Conservation (phyloP, 345 rosid species). For the Sisymbrium altissimum region DNA sequence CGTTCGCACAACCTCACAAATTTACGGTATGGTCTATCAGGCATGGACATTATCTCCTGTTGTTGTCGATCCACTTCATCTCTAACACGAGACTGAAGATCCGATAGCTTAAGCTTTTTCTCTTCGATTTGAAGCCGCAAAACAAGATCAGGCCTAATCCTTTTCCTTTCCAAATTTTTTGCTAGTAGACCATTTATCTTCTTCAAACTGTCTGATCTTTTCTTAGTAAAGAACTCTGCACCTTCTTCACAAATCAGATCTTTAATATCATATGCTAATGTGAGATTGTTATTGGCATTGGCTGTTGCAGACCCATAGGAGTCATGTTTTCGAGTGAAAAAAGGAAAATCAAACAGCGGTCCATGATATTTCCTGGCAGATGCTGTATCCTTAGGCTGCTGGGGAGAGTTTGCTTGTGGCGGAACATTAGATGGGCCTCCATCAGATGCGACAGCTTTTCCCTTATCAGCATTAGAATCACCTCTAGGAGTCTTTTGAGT, state of each 20-base stretch:
- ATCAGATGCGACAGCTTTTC: constrained; percentile 75
- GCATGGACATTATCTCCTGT: constrained; percentile 98
- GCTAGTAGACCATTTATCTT: constrained; percentile 79
- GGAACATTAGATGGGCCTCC: constrained; percentile 65
- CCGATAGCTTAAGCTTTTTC: constrained; percentile 77
- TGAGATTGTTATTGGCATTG: constrained; percentile 73
- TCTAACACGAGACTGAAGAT: constrained; percentile 80
- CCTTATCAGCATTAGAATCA: constrained; percentile 68
- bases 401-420: constrained; percentile 53
- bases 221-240: constrained; percentile 65
- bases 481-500: constrained; percentile 52
- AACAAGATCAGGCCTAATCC: constrained; percentile 98
- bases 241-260: constrained; percentile 95
- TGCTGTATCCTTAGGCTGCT: constrained; percentile 69
- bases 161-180: constrained; percentile 88
- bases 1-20: constrained; percentile 98
- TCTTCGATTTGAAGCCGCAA: constrained; percentile 96
- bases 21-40: constrained; percentile 95
- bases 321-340: constrained; percentile 94
- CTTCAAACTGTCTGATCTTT: constrained; percentile 74
- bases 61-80: constrained; percentile 93
- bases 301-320: constrained; percentile 69
- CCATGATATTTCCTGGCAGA: constrained; percentile 95
- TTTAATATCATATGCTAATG: constrained; percentile 81
- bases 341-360: constrained; percentile 96